phyloP scores from a whole-genome alignment of 441 rosid species.

The Gossypium gossypioides region DNA sequence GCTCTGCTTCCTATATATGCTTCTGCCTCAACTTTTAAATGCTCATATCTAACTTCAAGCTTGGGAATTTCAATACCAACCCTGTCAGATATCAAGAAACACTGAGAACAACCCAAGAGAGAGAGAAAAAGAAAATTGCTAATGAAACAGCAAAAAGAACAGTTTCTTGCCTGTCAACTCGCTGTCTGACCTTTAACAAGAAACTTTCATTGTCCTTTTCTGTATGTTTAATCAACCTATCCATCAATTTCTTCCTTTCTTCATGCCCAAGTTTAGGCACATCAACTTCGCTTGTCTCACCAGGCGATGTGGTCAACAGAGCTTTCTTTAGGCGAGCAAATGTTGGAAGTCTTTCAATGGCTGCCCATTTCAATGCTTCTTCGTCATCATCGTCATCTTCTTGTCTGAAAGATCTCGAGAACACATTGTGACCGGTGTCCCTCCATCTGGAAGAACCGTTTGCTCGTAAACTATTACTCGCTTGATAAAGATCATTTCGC shows the following conservation, averaged over 20 bases:
- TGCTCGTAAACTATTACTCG: conserved; percentile 19
- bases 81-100: conserved; percentile 18
- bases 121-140: background rate
- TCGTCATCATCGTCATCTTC: conserved; percentile 60
- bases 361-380: conserved; percentile 56
- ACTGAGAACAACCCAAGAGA: background rate
- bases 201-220: conserved; percentile 54
- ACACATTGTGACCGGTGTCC: conserved; percentile 14
- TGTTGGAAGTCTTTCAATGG: conserved; percentile 63
- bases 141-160: background rate
- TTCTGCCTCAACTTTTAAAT: conserved; percentile 30
- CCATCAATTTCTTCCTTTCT: conserved; percentile 38
- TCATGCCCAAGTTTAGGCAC: conserved; percentile 30
- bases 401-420: conserved; percentile 25
- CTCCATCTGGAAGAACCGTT: conserved; percentile 25
- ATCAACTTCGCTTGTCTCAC: conserved; percentile 39
- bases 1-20: conserved; percentile 29
- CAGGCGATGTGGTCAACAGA: conserved; percentile 14
- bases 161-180: conserved; percentile 42
- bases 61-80: conserved; percentile 37
- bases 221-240: conserved; percentile 30
- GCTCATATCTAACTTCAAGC: conserved; percentile 43
- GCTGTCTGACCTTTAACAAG: conserved; percentile 40
- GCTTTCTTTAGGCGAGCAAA: conserved; percentile 30
- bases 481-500: conserved; percentile 17